phyloP scores from a whole-genome alignment of 805 yeast genomes.

The Ogataea trehalophila region DNA sequence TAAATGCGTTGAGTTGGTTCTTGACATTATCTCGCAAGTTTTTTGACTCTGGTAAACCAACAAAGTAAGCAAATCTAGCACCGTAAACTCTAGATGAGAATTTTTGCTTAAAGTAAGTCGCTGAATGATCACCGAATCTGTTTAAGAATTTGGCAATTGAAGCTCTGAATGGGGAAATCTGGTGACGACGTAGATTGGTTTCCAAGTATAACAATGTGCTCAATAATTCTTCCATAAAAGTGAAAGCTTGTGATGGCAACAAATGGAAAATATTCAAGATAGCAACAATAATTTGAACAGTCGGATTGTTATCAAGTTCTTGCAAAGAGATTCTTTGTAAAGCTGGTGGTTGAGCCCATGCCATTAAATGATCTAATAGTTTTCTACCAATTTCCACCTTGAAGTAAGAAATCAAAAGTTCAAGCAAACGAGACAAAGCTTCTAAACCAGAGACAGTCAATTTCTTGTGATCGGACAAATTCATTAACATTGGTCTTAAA shows the following conservation, averaged over 20 bases:
- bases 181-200: constrained; percentile 76
- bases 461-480: constrained; percentile 87
- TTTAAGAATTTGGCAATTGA: constrained; percentile 85
- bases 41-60: constrained; percentile 47
- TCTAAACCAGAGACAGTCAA: constrained; percentile 85
- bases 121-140: constrained; percentile 72
- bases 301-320: constrained; percentile 73
- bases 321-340: constrained; percentile 73
- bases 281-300: constrained; percentile 83
- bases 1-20: constrained; percentile 45
- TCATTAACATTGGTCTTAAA: constrained; percentile 90
- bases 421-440: constrained; percentile 82
- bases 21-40: constrained; percentile 55
- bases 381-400: constrained; percentile 96
- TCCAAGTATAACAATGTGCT: constrained; percentile 74
- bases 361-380: constrained; percentile 85
- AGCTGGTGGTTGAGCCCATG: constrained; percentile 87
- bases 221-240: constrained; percentile 84
- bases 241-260: constrained; percentile 86
- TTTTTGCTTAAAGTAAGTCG: constrained; percentile 63
- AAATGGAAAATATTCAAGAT: constrained; percentile 87
- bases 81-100: constrained; percentile 62
- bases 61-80: constrained; percentile 61
- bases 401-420: constrained; percentile 84
- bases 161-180: constrained; percentile 82